Conservation (phyloP, 306 rosid genomes). For the Fragaria vesca region DNA sequence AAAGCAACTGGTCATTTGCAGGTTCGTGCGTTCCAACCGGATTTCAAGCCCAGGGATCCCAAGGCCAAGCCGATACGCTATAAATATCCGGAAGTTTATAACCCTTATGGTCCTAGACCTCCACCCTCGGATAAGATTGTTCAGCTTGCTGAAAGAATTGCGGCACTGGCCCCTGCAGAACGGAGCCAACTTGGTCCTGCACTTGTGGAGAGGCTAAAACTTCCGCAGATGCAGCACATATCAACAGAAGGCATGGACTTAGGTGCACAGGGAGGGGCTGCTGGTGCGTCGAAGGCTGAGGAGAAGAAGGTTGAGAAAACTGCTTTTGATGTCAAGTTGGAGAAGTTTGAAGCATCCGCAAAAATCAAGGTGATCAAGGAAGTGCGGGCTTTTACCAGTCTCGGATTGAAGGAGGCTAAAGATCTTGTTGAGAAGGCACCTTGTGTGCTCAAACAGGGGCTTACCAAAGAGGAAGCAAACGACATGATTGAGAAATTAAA, state of each 20-base stretch:
- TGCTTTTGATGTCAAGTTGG: slow-evolving; percentile 34
- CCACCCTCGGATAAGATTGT: slow-evolving; percentile 33
- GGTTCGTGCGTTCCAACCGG: slow-evolving; percentile 33
- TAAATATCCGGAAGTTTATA: slow-evolving; percentile 31
- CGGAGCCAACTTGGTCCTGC: slow-evolving; percentile 33
- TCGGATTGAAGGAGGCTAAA: slow-evolving; percentile 40
- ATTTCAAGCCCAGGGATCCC: slow-evolving; percentile 36
- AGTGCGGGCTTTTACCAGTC: slow-evolving; percentile 33
- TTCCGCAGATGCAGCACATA: slow-evolving; percentile 26
- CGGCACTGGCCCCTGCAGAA: slow-evolving; percentile 25
- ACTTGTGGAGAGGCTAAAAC: slow-evolving; percentile 23
- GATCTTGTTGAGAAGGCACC: slow-evolving; percentile 38
- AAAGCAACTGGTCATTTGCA: slow-evolving; percentile 27
- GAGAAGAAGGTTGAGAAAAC: slow-evolving; percentile 40
- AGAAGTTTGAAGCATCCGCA: slow-evolving; percentile 27
- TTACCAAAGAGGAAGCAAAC: slow-evolving; percentile 37
- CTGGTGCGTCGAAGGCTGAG: slow-evolving; percentile 19
- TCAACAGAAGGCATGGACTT: slow-evolving; percentile 30
- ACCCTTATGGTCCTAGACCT: slow-evolving; percentile 32
- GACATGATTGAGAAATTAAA: slow-evolving; percentile 32
- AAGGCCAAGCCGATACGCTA: slow-evolving; percentile 21
- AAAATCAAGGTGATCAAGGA: slow-evolving; percentile 42
- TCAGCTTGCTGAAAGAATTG: slow-evolving; percentile 31
- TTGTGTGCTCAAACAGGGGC: slow-evolving; percentile 34
- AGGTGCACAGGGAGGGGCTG: slow-evolving; percentile 25